phyloP scores from a whole-genome alignment of 164 flowering plant genomes.

The Paratinospora sagittata region DNA sequence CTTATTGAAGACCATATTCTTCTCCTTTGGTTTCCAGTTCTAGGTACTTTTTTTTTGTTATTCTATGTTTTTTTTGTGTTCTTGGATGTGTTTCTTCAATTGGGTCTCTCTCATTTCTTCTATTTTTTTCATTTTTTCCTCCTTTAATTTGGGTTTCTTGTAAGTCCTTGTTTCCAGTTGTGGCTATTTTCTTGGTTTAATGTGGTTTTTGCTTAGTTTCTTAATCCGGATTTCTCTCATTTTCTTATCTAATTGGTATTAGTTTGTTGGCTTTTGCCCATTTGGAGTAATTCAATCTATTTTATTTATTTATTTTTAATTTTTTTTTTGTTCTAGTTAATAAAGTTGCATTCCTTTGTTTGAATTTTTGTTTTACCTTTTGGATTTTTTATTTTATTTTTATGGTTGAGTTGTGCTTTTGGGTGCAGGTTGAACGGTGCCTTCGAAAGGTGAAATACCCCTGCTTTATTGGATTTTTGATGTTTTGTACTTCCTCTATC shows the following conservation, averaged over 20 bases:
- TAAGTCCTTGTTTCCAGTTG: neutral
- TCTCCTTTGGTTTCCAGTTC: neutral
- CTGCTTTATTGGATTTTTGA: neutral
- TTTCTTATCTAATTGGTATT: neutral
- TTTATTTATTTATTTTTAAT: neutral
- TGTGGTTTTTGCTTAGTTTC: neutral
- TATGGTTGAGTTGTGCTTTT: conserved; percentile 3
- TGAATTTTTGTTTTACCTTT: neutral
- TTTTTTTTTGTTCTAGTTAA: no score
- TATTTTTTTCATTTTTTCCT: neutral
- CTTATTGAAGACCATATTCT: neutral
- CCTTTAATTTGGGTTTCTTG: neutral
- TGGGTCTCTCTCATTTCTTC: neutral
- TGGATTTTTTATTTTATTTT: neutral
- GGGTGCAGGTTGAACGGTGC: neutral
- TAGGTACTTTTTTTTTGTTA: neutral
- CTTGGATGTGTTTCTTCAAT: conserved; percentile 10
- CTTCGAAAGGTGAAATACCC: neutral
- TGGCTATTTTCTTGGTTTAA: neutral
- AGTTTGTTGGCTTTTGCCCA: neutral
- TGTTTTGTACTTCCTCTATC: neutral
- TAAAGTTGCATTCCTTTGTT: conserved; percentile 1
- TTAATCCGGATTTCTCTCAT: neutral
- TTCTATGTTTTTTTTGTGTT: conserved; percentile 8
- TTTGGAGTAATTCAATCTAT: neutral